Evolutionary conservation across 805 yeast species (phyloP), one percentile per base, ranked within the genome.

Genomic region (Metschnikowia santaceciliae): DNA sequence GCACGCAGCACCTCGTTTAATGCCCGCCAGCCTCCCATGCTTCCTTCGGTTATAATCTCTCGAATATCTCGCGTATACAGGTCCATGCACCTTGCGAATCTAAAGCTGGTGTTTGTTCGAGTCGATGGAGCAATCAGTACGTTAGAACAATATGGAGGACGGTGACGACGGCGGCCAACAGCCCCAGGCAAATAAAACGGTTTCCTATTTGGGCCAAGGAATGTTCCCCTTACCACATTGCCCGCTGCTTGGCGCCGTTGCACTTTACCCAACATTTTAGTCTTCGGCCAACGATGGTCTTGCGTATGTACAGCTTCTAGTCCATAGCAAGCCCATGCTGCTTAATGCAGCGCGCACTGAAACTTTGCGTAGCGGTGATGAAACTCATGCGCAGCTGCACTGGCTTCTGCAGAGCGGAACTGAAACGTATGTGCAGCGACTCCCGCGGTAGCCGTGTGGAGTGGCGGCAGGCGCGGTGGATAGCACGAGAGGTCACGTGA

Each of bases 31-130:
- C 4, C 20, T 8, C n/a, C 22, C n/a, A 20, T 40, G 32, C 46
- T 20, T 42, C 20, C n/a, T 10, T 42, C 38, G 38, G 46, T 42
- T 33, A 42, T 42, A 42, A 38, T 42, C 38, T 33, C n/a, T 33
- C 38, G 37, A 33, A 32, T 20, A 42, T 42, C 46, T 42, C 46
- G 22, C 38, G 46, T 22, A 22, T 42, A 42, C 46, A 42, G 46
- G 46, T n/a, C 32, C 8, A 32, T 22, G 46, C 38, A 22, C 22
- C n/a, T 17, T 20, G 32, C n/a, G 32, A 34, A 32, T 22, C 32
- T 4, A 22, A 13, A 6, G 22, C 19, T 4, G 32, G 19, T 19
- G 30, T 17, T 42, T 20, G 38, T 33, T 11, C 20, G 22, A 40
- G 14, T 6, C 4, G 11, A 26, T 26, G 30, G 30, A 26, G 30